Evolutionary conservation across 2,329 filamentous ascomycete species (phyloP).

Genomic region (Cadophora malorum): DNA sequence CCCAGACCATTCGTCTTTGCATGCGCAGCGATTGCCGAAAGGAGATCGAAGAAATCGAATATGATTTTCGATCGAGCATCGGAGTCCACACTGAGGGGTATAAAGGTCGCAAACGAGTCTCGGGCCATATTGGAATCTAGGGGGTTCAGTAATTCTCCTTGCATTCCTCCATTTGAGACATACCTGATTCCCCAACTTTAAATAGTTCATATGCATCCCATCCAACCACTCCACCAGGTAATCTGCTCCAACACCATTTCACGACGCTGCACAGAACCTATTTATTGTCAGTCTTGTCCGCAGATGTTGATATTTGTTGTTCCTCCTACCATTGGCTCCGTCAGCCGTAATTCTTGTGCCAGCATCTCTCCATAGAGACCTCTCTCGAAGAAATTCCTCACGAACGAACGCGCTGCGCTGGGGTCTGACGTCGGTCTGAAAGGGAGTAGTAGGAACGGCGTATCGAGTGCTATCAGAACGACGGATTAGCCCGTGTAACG

Average conservation of each 20-base stretch:
- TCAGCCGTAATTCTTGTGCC: constrained; percentile 86
- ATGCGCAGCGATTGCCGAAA: constrained; percentile 89
- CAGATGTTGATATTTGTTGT: constrained; percentile 24
- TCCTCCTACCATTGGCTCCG: constrained; percentile 83
- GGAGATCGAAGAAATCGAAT: constrained; percentile 93
- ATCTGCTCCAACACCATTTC: constrained; percentile 98
- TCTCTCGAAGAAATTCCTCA: constrained; percentile 88
- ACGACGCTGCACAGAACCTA: constrained; percentile 91
- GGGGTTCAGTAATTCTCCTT: constrained; percentile 15
- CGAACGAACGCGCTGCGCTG: constrained; percentile 87
- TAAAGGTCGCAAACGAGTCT: constrained; percentile 95
- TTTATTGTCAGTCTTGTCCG: constrained; percentile 38
- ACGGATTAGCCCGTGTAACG: constrained; percentile 39
- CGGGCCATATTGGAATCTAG: constrained; percentile 89
- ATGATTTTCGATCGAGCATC: constrained; percentile 86
- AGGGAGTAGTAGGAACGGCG: constrained; percentile 90
- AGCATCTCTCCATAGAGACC: constrained; percentile 73
- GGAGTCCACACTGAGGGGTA: constrained; percentile 90
- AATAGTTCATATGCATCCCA: constrained; percentile 98
- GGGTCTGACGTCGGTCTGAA: constrained; percentile 94
- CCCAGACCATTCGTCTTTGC: constrained; percentile 93
- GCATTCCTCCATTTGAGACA: constrained; percentile 33
- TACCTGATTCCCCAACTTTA: constrained; percentile 91
- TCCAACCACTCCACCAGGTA: constrained; percentile 88
- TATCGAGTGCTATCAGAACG: constrained; percentile 73